Conservation (phyloP, 2,329 filamentous ascomycete species). For the Ophiostoma piceae region DNA sequence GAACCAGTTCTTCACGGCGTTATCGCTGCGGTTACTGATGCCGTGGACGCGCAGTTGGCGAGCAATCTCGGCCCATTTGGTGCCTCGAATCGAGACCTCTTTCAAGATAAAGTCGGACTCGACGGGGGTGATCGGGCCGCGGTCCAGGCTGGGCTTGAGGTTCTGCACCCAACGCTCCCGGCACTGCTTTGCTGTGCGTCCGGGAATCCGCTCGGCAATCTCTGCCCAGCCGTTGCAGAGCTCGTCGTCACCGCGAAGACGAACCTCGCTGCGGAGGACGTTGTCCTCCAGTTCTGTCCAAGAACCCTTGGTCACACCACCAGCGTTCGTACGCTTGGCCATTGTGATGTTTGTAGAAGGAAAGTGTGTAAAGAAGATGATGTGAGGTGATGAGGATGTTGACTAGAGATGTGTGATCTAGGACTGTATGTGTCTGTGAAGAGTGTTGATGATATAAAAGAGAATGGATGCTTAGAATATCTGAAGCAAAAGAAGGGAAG, state of each 20-base stretch:
- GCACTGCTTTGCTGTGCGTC: slow-evolving; percentile 88
- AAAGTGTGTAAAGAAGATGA: background rate
- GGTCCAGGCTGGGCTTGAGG: slow-evolving; percentile 69
- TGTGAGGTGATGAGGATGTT: background rate
- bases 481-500: background rate
- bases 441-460: background rate
- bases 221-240: slow-evolving; percentile 61
- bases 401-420: background rate
- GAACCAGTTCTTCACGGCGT: slow-evolving; percentile 97
- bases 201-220: slow-evolving; percentile 69
- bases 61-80: slow-evolving; percentile 90
- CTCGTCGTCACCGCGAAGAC: slow-evolving; percentile 62
- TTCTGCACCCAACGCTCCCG: slow-evolving; percentile 93
- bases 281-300: slow-evolving; percentile 70
- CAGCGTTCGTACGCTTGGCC: background rate
- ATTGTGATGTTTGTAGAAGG: background rate
- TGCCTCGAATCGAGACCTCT: slow-evolving; percentile 72
- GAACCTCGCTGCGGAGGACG: slow-evolving; percentile 60
- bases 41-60: slow-evolving; percentile 51
- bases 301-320: slow-evolving; percentile 44
- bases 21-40: slow-evolving; percentile 73
- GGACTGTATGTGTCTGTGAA: too few relatives aligned
- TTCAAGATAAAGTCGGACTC: slow-evolving; percentile 70
- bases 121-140: slow-evolving; percentile 64
- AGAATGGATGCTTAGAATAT: background rate